Conservation (phyloP, 2,329 filamentous ascomycete species). For the Trichoderma breve region DNA sequence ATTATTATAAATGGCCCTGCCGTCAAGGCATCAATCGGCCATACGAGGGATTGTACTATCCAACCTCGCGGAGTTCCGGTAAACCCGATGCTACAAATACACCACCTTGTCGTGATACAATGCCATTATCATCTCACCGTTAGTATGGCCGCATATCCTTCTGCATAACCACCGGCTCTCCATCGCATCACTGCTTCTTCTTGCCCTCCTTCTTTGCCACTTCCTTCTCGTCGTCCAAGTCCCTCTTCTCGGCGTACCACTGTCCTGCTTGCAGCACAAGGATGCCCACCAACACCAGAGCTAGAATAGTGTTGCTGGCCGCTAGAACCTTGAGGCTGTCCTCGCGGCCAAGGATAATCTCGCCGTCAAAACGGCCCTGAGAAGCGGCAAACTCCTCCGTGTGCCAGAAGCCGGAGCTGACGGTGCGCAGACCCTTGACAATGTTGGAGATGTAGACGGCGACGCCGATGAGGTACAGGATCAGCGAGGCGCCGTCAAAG, state of each 20-base stretch:
- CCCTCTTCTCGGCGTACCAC: constrained; percentile 97
- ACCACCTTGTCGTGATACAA: background rate
- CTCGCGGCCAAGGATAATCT: constrained; percentile 74
- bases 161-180: background rate
- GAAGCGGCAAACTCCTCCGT: constrained; percentile 41
- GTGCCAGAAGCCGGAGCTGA: constrained; percentile 67
- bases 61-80: constrained; percentile 4
- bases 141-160: background rate
- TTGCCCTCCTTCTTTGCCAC: constrained; percentile 47
- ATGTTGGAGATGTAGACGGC: constrained; percentile 96
- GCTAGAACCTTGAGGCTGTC: constrained; percentile 88
- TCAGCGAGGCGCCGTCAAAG: constrained; percentile 81
- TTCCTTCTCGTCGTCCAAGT: constrained; percentile 73
- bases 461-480: constrained; percentile 80
- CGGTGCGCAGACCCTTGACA: constrained; percentile 85
- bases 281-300: constrained; percentile 86
- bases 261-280: constrained; percentile 91
- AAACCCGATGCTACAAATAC: constrained; percentile 12
- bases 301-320: constrained; percentile 94
- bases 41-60: constrained; percentile 4
- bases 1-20: background rate
- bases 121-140: background rate
- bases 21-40: background rate
- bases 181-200: constrained; percentile 36
- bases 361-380: constrained; percentile 49